Evolutionary conservation across 306 rosid genomes (phyloP).

Genomic region (Quercus berberidifolia): DNA sequence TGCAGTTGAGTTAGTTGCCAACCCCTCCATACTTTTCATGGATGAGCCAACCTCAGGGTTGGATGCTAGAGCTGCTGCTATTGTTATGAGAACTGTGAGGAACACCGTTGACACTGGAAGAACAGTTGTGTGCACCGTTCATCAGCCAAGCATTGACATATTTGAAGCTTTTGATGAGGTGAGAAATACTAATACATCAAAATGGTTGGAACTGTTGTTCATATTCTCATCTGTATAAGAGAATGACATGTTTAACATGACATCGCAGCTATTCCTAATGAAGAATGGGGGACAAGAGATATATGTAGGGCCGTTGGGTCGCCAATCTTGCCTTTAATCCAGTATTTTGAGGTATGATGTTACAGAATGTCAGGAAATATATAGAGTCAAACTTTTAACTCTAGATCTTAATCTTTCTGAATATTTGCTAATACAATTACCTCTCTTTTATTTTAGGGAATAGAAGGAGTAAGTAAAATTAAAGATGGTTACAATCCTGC

Average conservation of each 20-base stretch:
- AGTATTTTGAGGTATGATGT: conserved; percentile 51
- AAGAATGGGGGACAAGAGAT: conserved; percentile 62
- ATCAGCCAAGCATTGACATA: background rate
- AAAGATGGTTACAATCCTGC: conserved; percentile 78
- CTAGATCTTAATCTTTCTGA: no score
- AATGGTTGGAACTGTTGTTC: no score
- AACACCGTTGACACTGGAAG: no score
- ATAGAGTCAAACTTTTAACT: no score
- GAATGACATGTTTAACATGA: conserved; percentile 1
- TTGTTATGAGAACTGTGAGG: background rate
- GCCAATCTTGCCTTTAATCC: conserved; percentile 42
- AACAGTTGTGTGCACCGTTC: no score
- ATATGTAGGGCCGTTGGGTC: conserved; percentile 56
- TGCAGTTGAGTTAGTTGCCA: no score
- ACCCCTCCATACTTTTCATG: no score
- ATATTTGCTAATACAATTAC: background rate
- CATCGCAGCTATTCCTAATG: conserved; percentile 45
- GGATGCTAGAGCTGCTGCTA: background rate
- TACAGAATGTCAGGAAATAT: background rate
- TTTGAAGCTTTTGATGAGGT: background rate
- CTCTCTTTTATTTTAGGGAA: conserved; percentile 30
- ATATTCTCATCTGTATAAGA: background rate
- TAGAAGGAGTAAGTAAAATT: conserved; percentile 50
- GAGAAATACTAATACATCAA: background rate
- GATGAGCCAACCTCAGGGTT: no score